Evolutionary conservation across 495 filamentous ascomycete genomes (phyloP), one percentile per base, ranked within the genome.

Genomic region (Glutinoglossum americanum): DNA sequence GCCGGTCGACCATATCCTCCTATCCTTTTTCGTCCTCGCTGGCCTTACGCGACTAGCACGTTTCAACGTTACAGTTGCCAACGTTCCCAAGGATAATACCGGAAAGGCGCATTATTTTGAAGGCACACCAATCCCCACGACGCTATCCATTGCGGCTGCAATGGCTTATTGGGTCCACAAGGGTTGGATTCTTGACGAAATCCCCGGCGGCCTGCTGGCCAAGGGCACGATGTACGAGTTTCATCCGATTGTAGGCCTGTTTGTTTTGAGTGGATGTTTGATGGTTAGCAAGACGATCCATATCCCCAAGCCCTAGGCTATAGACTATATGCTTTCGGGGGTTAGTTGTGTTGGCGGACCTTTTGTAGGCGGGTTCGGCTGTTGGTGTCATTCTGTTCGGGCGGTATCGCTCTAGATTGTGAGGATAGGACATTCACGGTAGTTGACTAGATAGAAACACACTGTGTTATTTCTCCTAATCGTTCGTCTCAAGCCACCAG

Each of bases 51-150:
- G 92, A 25, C 77, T 98, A 25, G 92, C 92, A 32, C 83, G 92
- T 60, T 98, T 98, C 77, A 98, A 98, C 69, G 92, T 98, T 47
- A 97, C 93, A 1, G 89, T 87, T 10, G 74, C 80, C 41, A 77
- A 78, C 57, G 75, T 98, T 15, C 92, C 92, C 51, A 96, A 95
- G 72, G 93, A 98, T 64, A 81, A 80, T 45, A 80, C 74, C 8
- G 92, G 92, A 51, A 98, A 98, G 72, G 85, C 83, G 26, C 78
- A 81, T 64, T 97, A 94, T 68, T 98, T 98, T 62, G 89, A 97
- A 70, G 92, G 92, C 64, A 93, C 90, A 1, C 92, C 92, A 19
- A 97, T 97, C 66, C 92, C 92, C 3, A 97, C 85, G 4, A 85
- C 83, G 15, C 70, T 97, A 17, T 80, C 74, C 0, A 81, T 96